phyloP scores from a whole-genome alignment of 73 alveolate species.

The Symbiodinium pilosum region DNA sequence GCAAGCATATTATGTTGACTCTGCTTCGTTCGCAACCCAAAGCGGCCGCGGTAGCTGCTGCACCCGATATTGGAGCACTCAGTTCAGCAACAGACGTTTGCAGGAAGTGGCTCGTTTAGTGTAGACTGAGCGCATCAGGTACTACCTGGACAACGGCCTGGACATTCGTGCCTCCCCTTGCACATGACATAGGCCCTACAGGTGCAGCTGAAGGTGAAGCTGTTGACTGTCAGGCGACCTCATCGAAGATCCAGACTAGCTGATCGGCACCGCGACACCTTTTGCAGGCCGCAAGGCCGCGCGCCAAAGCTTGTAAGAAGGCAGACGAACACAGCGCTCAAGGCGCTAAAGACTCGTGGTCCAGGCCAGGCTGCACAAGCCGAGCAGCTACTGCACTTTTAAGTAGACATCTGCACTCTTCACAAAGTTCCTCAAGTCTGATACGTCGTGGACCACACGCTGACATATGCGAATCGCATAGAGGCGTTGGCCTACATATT shows the following conservation, averaged over 20 bases:
- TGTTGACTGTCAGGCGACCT: conserved; percentile 35
- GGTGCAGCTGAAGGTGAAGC: too few species aligned
- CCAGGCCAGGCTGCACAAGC: background rate
- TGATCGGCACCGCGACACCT: background rate
- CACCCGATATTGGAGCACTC: too few species aligned
- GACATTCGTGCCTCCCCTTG: conserved; percentile 28
- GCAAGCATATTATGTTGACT: too few species aligned
- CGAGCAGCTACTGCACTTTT: background rate
- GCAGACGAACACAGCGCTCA: background rate
- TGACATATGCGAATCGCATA: background rate
- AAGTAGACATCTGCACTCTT: background rate
- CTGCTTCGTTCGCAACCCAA: too few species aligned
- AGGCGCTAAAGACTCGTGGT: background rate
- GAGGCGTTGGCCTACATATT: background rate
- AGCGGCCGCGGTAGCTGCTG: too few species aligned
- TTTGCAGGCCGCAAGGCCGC: background rate
- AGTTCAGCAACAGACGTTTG: too few species aligned
- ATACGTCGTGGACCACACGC: background rate
- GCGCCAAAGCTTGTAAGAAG: too few species aligned
- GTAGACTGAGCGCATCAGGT: too few species aligned
- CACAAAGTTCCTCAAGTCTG: too few species aligned
- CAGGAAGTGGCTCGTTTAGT: too few species aligned
- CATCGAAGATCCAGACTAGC: conserved; percentile 76
- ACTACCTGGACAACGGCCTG: conserved; percentile 62
- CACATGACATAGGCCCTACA: background rate